Evolutionary conservation across 805 yeast genomes (phyloP).

Genomic region (Lipomyces chichibuensis): DNA sequence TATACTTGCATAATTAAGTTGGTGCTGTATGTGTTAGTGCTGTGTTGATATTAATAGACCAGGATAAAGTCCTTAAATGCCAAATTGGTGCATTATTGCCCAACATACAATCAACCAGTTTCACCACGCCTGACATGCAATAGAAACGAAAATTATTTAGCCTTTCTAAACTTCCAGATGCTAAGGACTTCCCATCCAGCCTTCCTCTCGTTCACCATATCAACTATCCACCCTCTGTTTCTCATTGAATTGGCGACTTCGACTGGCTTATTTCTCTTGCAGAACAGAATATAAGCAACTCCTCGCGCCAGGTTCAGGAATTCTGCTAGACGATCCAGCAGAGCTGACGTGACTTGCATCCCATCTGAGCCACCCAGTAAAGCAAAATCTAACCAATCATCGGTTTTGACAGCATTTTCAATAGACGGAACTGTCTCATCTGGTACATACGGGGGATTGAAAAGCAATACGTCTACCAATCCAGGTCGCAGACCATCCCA

Average conservation of each 20-base stretch:
- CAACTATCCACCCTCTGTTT: constrained; percentile 56
- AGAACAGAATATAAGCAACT: constrained; percentile 83
- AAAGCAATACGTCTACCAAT: constrained; percentile 70
- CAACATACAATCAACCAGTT: not conserved
- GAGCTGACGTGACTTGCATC: constrained; percentile 75
- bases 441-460: constrained; percentile 98
- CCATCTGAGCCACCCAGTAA: constrained; percentile 88
- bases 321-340: constrained; percentile 58
- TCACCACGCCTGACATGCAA: not conserved
- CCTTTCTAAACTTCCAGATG: constrained; percentile 60
- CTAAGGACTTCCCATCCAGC: constrained; percentile 96
- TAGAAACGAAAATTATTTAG: not conserved
- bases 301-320: constrained; percentile 61
- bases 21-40: not conserved
- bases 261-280: constrained; percentile 86
- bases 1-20: constrained; percentile 1
- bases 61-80: not conserved
- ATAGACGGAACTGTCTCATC: constrained; percentile 69
- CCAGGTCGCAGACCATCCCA: constrained; percentile 53
- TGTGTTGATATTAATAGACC: not conserved
- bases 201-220: constrained; percentile 63
- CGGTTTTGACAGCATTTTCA: constrained; percentile 55
- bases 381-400: constrained; percentile 85
- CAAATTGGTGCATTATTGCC: not conserved
- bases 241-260: constrained; percentile 56